Conservation (phyloP, 192 early-diverging fungal genomes). For the Backusella tarrabulga region DNA sequence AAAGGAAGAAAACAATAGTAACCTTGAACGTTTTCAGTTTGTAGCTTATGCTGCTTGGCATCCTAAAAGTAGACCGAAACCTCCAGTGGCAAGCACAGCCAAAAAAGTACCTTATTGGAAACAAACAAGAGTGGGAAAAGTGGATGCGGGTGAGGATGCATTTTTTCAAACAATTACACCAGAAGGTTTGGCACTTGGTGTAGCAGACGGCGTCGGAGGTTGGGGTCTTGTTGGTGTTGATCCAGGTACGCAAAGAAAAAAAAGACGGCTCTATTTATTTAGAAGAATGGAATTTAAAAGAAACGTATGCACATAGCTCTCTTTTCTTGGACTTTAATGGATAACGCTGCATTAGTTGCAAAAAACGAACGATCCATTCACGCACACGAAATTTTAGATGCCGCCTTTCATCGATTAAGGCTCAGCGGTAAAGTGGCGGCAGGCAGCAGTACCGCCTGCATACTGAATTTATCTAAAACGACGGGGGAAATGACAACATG, state of each 20-base stretch:
- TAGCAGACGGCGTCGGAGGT: constrained; percentile 62
- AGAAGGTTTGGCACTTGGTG: constrained; percentile 51
- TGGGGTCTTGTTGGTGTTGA: constrained; percentile 51
- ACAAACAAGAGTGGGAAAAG: constrained; percentile 47
- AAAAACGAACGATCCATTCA: constrained; percentile 34
- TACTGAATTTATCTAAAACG: constrained; percentile 51
- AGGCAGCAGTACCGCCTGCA: constrained; percentile 58
- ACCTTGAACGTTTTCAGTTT: constrained; percentile 21
- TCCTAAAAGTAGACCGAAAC: background rate
- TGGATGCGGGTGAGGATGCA: constrained; percentile 62
- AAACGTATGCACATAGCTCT: constrained; percentile 30
- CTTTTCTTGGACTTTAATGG: constrained; percentile 60
- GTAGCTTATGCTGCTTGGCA: constrained; percentile 34
- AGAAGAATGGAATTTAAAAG: background rate
- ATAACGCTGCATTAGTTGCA: constrained; percentile 54
- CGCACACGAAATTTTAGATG: constrained; percentile 51
- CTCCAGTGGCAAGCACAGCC: background rate
- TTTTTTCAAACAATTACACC: constrained; percentile 55
- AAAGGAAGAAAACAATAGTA: background rate
- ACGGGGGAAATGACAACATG: constrained; percentile 53
- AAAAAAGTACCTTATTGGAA: constrained; percentile 39
- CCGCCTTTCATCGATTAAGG: constrained; percentile 48
- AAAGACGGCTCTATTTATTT: background rate
- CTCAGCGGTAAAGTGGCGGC: constrained; percentile 51
- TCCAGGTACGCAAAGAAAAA: constrained; percentile 14